Conservation (phyloP, 805 yeast species). For the Lipomyces yamanashiensis region DNA sequence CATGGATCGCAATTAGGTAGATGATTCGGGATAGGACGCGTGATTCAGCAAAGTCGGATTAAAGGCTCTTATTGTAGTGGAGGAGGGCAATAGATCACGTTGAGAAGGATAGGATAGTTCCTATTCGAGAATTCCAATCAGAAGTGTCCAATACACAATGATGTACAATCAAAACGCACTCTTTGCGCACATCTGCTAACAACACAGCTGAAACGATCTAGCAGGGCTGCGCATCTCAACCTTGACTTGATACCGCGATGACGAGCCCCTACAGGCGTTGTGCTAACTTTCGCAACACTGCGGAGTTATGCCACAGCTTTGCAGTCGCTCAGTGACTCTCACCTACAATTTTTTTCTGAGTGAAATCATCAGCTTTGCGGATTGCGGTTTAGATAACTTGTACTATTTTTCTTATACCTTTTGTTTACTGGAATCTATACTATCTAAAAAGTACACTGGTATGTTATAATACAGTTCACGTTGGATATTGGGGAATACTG, state of each 20-base stretch:
- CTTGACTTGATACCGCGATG: conserved; percentile 15
- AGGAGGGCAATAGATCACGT: too few species aligned
- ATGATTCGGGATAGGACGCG: background rate
- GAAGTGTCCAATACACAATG: background rate
- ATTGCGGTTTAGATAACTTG: too few species aligned
- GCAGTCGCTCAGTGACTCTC: background rate
- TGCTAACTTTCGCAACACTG: background rate
- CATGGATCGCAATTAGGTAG: background rate
- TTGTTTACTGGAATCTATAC: too few species aligned
- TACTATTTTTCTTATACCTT: too few species aligned
- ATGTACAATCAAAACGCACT: background rate
- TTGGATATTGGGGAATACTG: too few species aligned
- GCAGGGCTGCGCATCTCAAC: background rate
- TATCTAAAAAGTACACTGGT: background rate
- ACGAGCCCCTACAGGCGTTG: conserved; percentile 14
- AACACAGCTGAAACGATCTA: background rate
- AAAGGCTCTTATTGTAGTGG: too few species aligned
- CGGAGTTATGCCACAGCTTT: background rate
- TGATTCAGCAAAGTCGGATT: background rate
- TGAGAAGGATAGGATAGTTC: too few species aligned
- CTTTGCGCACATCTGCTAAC: background rate
- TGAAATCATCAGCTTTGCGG: too few species aligned
- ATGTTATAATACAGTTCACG: background rate
- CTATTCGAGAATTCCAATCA: background rate
- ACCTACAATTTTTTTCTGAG: conserved; percentile 6